Base-by-base conservation (phyloP, 2,329 filamentous ascomycete genomes). In the Clarireedia hainanense region DNA sequence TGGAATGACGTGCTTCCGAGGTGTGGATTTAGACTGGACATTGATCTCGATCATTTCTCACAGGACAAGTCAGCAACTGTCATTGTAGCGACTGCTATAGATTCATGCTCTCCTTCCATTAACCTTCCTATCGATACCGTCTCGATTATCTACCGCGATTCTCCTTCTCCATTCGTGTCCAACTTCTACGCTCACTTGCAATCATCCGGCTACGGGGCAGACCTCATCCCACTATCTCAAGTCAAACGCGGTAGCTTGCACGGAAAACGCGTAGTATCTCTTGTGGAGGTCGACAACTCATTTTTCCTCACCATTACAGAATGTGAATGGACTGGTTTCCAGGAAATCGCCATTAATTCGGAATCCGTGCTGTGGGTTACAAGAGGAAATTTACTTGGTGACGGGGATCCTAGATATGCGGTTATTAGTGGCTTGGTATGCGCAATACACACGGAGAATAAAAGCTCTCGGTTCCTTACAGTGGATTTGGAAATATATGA, bases 331-430 rank as follows among this genome's bases (percentile, higher is more conserved):
- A 15, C 37, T 6, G 37, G 37, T 12, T 40, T 40, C 37, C 71
- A 75, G 17, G 58, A 63, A 0, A 57, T 81, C 5, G 64, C 77
- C 2, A 64, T 65, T 4, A 58, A 50, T 0, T 67, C 72, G 0
- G 71, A 69, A 36, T 70, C 72, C 2, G 61, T 81, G 2, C 52
- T 81, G 0, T 83, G 79, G 77, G 59, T 80, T 15, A 76, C 75
- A 0, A 67, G 68, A 0, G 74, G 73, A 4, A 74, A 73, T 2
- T 72, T 75, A 42, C 70, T 58, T 64, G 67, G 67, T 43, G 37
- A 5, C 4, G 12, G 5, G 5, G 37, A 12, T 5, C 37, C 37
- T 14, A n/a, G 17, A 14, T n/a, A 40, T 6, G 37, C 37, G 4
- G 2, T 40, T 40, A 40, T 40, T 5, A 40, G 37, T 14, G 37